Base-by-base conservation (phyloP, 495 filamentous ascomycete genomes). In the Hapsidospora chrysogenum region DNA sequence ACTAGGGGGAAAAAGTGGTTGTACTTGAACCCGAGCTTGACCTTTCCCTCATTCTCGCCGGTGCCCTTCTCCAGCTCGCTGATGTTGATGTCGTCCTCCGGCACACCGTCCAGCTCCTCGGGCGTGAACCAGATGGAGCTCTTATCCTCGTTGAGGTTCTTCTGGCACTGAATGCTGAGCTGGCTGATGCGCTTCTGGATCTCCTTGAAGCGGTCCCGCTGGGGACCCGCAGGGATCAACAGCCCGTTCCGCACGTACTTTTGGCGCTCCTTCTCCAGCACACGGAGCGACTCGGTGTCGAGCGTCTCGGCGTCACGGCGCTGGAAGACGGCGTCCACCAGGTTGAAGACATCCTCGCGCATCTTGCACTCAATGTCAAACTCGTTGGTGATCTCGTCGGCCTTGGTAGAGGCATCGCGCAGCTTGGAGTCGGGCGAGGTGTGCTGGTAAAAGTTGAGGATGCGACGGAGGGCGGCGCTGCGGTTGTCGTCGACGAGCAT, bases 401-500 rank as follows among this genome's bases (percentile, higher is more conserved):
- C 67, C 43, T 72, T 61, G 42, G 60, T 68, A 19, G 64, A 68
- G 15, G 71, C 70, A 56, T 73, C 68, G 5, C 83, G 72, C 17
- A 92, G 68, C 22, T 63, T 69, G 46, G 68, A 63, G 45, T 84
- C 62, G 9, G 64, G 67, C 17, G 76, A 81, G 9, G 87, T 78
- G 32, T 82, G 74, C 53, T 87, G 80, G 55, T 86, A 89, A 50
- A 89, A 89, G 42, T 59, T 60, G 20, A 82, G 56, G 35, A 83
- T 74, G 31, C 73, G 66, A 19, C 62, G 53, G 41, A 70, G 65
- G 10, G 84, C 59, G 0, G 60, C 60, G 42, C 64, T 63, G 7
- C 51, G 44, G 43, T 86, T 76, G 57, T 86, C 78, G 47, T 84
- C 73, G 21, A 71, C 57, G 29, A 68, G 68, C 41, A 81, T 65